These are phyloP conservation scores for Corniculantispora saksenae DNA, from an alignment of 2,329 filamentous ascomycete species.

Conservation along the genomic window DNA sequence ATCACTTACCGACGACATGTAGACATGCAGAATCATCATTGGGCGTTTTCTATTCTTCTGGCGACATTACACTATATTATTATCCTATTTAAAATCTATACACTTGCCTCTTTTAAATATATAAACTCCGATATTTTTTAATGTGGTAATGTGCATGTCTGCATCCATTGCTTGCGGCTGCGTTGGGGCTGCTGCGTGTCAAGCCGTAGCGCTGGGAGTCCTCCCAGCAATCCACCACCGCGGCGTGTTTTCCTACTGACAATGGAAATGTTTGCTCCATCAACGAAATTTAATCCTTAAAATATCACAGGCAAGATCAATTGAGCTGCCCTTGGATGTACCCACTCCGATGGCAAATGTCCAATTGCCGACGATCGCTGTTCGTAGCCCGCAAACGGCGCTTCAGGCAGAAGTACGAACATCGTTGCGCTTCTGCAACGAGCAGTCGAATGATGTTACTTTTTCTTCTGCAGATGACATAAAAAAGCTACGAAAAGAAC, in stretches of 20 bases:
- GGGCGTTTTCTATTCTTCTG: constrained; percentile 4
- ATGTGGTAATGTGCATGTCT: too few relatives aligned
- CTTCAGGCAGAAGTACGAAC: constrained; percentile 29
- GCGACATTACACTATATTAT: neutral
- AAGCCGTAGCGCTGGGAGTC: too few relatives aligned
- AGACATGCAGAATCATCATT: constrained; percentile 7
- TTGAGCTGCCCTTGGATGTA: neutral
- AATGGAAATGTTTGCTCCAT: too few relatives aligned
- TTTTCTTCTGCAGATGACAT: constrained; percentile 29
- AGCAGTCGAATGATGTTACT: constrained; percentile 5
- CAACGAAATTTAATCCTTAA: too few relatives aligned
- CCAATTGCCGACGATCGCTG: constrained; percentile 28
- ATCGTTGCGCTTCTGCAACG: constrained; percentile 29
- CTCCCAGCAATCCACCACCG: too few relatives aligned
- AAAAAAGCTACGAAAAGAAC: constrained; percentile 22
- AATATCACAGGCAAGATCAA: too few relatives aligned
- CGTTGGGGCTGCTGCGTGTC: too few relatives aligned
- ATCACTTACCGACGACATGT: constrained; percentile 7
- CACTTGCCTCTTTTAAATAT: neutral
- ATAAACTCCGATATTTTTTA: neutral
- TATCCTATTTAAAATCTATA: neutral
- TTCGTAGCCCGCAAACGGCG: constrained; percentile 25
- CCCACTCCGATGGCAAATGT: neutral
- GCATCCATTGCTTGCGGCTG: too few relatives aligned
- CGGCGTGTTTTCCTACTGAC: too few relatives aligned